Conservation (phyloP, 2,329 filamentous ascomycete genomes). For the Neurospora sp. region DNA sequence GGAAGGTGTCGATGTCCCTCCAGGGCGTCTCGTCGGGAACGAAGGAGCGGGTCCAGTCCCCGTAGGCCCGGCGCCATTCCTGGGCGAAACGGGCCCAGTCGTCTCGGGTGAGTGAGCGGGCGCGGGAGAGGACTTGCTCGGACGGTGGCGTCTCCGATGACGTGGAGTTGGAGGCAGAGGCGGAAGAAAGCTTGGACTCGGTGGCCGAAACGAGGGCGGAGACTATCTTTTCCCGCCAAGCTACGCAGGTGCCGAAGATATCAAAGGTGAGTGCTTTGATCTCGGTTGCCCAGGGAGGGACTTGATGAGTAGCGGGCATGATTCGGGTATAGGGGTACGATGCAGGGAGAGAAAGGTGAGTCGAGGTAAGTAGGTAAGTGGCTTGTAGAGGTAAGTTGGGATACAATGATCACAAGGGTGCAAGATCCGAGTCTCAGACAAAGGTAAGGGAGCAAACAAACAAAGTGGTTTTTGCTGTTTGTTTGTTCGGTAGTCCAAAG, state of each 20-base stretch:
- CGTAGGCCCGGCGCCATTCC: conserved; percentile 60
- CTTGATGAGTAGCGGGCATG: conserved; percentile 3
- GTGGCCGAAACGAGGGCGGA: conserved; percentile 45
- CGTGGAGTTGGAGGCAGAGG: conserved; percentile 31
- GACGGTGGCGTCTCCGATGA: conserved; percentile 22
- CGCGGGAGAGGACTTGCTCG: conserved; percentile 31
- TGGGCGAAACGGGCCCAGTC: conserved; percentile 59
- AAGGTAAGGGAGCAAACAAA: neutral
- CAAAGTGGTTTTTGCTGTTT: neutral
- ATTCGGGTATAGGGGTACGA: neutral
- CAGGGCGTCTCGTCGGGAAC: conserved; percentile 40
- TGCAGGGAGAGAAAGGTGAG: neutral
- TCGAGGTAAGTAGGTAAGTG: neutral
- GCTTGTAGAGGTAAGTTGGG: neutral
- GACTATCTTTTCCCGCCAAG: conserved; percentile 64
- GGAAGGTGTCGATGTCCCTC: conserved; percentile 65
- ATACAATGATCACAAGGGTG: neutral
- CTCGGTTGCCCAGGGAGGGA: conserved; percentile 1
- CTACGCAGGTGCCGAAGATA: conserved; percentile 71
- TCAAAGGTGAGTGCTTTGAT: conserved; percentile 61
- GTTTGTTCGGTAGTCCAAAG: neutral
- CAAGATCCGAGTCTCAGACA: neutral
- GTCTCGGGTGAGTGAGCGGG: conserved; percentile 35
- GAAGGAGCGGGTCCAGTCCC: conserved; percentile 46
- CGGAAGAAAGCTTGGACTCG: conserved; percentile 36